A percentile compares a stretch with the other conserved stretches of the same genome.
Evolutionary conservation across 2,329 filamentous ascomycete genomes (phyloP).

Genomic region (Colletotrichum noveboracense): DNA sequence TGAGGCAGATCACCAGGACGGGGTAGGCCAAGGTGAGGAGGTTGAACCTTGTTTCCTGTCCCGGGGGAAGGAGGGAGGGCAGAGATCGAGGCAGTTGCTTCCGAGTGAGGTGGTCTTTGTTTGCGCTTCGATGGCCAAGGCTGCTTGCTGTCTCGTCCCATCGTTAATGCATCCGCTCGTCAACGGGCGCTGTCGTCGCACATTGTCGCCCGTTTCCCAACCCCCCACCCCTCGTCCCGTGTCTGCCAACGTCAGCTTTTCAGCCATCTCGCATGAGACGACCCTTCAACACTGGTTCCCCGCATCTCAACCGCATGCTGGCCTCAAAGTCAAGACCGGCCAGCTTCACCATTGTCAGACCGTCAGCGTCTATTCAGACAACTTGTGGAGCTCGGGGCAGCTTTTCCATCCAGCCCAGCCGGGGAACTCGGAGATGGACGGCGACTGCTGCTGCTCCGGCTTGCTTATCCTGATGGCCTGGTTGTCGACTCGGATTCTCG

Average conservation of each 20-base stretch:
- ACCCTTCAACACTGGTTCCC: not conserved
- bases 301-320: slow-evolving; percentile 5
- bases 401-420: not conserved
- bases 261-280: not conserved
- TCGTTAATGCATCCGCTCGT: not conserved
- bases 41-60: not conserved
- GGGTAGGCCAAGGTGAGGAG: not conserved
- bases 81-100: not conserved
- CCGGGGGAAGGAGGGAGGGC: not conserved
- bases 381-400: not conserved
- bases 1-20: not conserved
- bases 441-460: not conserved
- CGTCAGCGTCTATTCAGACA: not conserved
- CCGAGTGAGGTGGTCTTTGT: not conserved
- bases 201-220: not conserved
- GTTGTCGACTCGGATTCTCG: not conserved
- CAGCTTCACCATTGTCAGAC: not conserved
- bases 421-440: not conserved
- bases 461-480: not conserved
- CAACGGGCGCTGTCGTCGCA: slow-evolving; percentile 10
- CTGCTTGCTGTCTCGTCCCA: not conserved
- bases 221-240: not conserved
- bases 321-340: slow-evolving; percentile 7
- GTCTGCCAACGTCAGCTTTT: slow-evolving; percentile 8
- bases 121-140: not conserved